These are phyloP conservation scores for Gastrodia elata DNA, from an alignment of 106 monocot species.

Conservation along the genomic window DNA sequence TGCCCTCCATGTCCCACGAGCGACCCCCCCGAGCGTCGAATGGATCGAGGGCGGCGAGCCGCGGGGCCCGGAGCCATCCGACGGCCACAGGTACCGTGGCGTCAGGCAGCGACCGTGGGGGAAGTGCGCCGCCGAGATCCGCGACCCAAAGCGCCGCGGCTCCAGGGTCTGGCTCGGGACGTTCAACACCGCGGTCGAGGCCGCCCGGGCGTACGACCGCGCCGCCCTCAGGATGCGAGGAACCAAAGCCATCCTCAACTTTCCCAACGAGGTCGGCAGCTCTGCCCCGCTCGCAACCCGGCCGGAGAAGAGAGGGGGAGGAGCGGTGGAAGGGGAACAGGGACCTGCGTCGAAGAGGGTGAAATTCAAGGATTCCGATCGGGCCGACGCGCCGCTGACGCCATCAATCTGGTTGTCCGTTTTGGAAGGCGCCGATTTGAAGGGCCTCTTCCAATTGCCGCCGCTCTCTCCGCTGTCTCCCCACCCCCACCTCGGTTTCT, in stretches of 20 bases:
- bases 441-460: conserved; percentile 25
- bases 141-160: conserved; percentile 53
- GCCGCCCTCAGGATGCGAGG: conserved; percentile 70
- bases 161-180: conserved; percentile 80
- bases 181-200: conserved; percentile 54
- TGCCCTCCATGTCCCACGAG: conserved; percentile 7
- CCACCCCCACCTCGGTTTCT: conserved; percentile 19
- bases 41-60: conserved; percentile 15
- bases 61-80: neutral
- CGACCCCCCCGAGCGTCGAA: conserved; percentile 5
- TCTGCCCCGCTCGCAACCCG: neutral
- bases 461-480: conserved; percentile 42
- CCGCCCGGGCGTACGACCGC: conserved; percentile 69
- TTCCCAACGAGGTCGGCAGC: conserved; percentile 56
- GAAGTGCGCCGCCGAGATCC: conserved; percentile 68
- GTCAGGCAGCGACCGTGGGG: conserved; percentile 82
- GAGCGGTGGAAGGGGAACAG: neutral
- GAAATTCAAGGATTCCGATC: neutral
- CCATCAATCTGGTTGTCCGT: conserved; percentile 31
- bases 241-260: conserved; percentile 67
- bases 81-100: conserved; percentile 48
- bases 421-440: conserved; percentile 13
- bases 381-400: conserved; percentile 11
- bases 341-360: neutral
- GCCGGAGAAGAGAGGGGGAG: conserved; percentile 14